phyloP scores from a whole-genome alignment of 2,329 filamentous ascomycete species.

The Aspergillus pseudoviridinutans region DNA sequence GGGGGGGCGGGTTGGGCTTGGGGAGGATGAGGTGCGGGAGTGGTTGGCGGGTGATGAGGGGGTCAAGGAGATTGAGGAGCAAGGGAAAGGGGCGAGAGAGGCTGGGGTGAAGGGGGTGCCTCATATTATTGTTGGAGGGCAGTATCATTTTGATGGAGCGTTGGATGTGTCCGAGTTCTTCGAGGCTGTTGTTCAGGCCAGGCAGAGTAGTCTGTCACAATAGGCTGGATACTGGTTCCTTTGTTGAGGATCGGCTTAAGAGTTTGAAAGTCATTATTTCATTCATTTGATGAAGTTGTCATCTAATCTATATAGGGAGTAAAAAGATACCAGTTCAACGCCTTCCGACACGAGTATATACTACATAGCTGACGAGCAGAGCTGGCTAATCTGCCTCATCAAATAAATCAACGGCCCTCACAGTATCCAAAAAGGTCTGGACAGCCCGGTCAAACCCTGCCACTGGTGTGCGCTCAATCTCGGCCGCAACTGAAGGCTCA shows the following conservation, averaged over 20 bases:
- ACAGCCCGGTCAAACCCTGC: constrained; percentile 21
- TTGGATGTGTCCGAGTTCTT: constrained; percentile 17
- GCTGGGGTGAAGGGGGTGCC: constrained; percentile 14
- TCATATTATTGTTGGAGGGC: constrained; percentile 14
- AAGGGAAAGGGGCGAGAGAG: constrained; percentile 6
- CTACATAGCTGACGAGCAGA: background rate
- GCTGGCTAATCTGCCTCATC: background rate
- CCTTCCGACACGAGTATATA: background rate
- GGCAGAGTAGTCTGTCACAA: background rate
- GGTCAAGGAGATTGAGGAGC: constrained; percentile 5
- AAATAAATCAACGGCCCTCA: constrained; percentile 12
- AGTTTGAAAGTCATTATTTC: background rate
- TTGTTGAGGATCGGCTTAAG: background rate
- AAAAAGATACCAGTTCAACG: background rate
- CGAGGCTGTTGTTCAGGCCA: constrained; percentile 9
- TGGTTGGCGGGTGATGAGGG: constrained; percentile 12
- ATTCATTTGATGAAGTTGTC: background rate
- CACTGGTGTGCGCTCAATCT: constrained; percentile 18
- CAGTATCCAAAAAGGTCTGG: constrained; percentile 6
- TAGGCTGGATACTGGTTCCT: background rate
- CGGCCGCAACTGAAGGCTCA: constrained; percentile 22
- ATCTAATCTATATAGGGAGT: background rate
- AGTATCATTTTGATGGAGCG: constrained; percentile 11
- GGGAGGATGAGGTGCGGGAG: constrained; percentile 1
- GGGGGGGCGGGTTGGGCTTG: constrained; percentile 9